phyloP scores from a whole-genome alignment of 129 eudicot genomes.

The Helichrysum umbraculigerum region DNA sequence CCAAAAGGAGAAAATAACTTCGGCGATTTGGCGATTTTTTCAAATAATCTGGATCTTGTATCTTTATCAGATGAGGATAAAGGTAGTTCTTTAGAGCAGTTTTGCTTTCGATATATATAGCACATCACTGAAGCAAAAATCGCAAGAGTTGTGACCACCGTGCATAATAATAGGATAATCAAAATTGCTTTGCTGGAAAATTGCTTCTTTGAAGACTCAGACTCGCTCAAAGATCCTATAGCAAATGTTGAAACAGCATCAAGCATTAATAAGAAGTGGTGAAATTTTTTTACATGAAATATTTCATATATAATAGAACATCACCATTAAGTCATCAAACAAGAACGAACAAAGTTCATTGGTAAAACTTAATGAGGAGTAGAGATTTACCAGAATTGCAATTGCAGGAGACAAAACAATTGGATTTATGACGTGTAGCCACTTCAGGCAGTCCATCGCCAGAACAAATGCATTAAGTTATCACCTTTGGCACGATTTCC shows the following conservation, averaged over 20 bases:
- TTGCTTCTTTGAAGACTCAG: slow-evolving; percentile 46
- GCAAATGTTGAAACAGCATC: slow-evolving; percentile 24
- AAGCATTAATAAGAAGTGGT: not conserved
- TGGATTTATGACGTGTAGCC: too few species aligned
- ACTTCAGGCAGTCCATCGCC: too few species aligned
- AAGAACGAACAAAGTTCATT: not conserved
- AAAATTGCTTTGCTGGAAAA: slow-evolving; percentile 52
- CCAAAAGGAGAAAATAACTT: too few species aligned
- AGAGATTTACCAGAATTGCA: slow-evolving; percentile 70
- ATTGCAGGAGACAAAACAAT: too few species aligned
- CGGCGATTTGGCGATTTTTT: too few species aligned
- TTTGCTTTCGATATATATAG: slow-evolving; percentile 49
- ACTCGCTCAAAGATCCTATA: slow-evolving; percentile 49
- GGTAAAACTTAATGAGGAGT: not conserved
- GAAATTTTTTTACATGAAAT: not conserved
- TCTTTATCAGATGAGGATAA: slow-evolving; percentile 60
- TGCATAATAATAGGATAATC: slow-evolving; percentile 55
- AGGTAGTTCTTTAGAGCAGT: slow-evolving; percentile 39
- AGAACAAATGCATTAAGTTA: too few species aligned
- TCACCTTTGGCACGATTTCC: too few species aligned
- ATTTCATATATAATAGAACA: not conserved
- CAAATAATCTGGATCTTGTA: slow-evolving; percentile 15
- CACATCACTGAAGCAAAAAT: slow-evolving; percentile 48
- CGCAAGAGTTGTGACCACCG: slow-evolving; percentile 50
- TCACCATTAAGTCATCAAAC: not conserved